These are phyloP conservation scores for Pachysandra terminalis DNA, from an alignment of 164 flowering plant species.

Conservation along the genomic window DNA sequence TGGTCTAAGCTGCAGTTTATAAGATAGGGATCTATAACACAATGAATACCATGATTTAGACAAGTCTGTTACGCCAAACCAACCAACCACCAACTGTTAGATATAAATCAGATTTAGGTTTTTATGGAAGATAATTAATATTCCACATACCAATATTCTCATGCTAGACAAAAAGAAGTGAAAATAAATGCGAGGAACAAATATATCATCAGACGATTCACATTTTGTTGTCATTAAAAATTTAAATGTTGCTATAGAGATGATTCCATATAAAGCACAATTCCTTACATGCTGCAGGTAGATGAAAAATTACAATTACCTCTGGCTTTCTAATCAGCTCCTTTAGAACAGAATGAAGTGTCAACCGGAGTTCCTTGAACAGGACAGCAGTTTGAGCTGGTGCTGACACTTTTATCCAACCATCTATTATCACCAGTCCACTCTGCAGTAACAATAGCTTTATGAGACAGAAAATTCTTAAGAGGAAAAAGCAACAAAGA, in stretches of 20 bases:
- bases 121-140: neutral
- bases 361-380: constrained; percentile 74
- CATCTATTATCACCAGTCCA: constrained; percentile 67
- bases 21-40: neutral
- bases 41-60: neutral
- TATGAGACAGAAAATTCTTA: neutral
- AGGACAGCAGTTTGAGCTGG: constrained; percentile 90
- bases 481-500: neutral
- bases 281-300: neutral
- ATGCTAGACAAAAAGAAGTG: neutral
- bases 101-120: neutral
- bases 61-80: neutral
- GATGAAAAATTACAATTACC: constrained; percentile 31
- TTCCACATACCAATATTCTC: neutral
- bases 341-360: constrained; percentile 72
- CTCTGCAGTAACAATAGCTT: constrained; percentile 38
- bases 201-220: too few relatives aligned
- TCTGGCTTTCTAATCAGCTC: constrained; percentile 73
- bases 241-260: too few relatives aligned
- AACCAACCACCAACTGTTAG: neutral
- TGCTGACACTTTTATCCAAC: constrained; percentile 77
- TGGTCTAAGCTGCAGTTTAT: neutral
- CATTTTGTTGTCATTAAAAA: too few relatives aligned
- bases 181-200: too few relatives aligned
- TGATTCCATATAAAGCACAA: neutral